phyloP scores from a whole-genome alignment of 225 moss, liverwort and hornwort genomes.

The Physcomitrium patens region DNA sequence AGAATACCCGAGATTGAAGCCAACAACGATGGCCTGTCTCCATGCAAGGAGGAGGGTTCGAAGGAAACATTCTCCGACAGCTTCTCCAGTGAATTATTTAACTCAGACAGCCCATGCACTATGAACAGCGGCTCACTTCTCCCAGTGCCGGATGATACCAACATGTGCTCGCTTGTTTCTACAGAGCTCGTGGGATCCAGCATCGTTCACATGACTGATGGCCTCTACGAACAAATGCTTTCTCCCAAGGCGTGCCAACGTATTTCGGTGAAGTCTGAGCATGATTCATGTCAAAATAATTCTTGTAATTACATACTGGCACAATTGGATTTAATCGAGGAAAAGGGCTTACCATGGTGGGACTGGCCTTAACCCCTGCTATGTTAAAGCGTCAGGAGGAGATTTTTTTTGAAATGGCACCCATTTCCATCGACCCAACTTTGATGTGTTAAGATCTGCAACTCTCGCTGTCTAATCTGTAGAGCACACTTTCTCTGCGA shows the following conservation, averaged over 20 bases:
- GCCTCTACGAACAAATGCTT: slow-evolving; percentile 57
- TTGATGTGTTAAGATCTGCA: slow-evolving; percentile 16
- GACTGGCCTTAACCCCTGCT: slow-evolving; percentile 47
- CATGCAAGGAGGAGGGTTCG: slow-evolving; percentile 41
- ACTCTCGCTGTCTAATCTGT: neutral
- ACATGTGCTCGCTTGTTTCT: slow-evolving; percentile 30
- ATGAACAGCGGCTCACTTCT: slow-evolving; percentile 69
- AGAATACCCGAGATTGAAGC: slow-evolving; percentile 33
- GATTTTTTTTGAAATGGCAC: slow-evolving; percentile 12
- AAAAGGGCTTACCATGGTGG: slow-evolving; percentile 56
- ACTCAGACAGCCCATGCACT: slow-evolving; percentile 85
- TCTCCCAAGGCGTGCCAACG: slow-evolving; percentile 59
- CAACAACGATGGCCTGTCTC: slow-evolving; percentile 24
- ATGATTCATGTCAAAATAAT: slow-evolving; percentile 76
- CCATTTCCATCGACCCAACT: slow-evolving; percentile 6
- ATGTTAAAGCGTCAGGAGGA: slow-evolving; percentile 27
- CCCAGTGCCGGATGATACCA: slow-evolving; percentile 42
- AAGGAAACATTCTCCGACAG: slow-evolving; percentile 80
- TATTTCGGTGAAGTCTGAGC: slow-evolving; percentile 67
- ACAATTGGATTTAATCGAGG: slow-evolving; percentile 53
- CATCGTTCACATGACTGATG: slow-evolving; percentile 63
- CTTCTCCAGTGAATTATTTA: slow-evolving; percentile 83
- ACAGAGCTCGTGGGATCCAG: slow-evolving; percentile 47
- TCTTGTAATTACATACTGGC: slow-evolving; percentile 72
- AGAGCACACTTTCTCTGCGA: slow-evolving; percentile 2